phyloP scores from a whole-genome alignment of 2,329 filamentous ascomycete species.

The Fusarium brevicatenulatum region DNA sequence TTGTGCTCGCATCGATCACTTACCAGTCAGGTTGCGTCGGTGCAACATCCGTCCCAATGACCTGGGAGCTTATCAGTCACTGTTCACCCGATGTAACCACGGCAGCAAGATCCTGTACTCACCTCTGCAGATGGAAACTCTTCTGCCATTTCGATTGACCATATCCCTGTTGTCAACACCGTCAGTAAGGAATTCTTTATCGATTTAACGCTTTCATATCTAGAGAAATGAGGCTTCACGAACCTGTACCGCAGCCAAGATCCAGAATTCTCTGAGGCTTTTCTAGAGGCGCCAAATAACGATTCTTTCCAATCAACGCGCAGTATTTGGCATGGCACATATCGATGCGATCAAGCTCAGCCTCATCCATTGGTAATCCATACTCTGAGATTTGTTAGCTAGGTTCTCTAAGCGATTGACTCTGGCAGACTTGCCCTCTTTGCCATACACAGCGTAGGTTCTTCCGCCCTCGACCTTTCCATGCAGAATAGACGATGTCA shows the following conservation, averaged over 20 bases:
- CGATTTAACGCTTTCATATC: no score
- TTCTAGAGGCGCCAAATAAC: constrained; percentile 38
- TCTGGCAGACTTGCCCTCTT: constrained; percentile 36
- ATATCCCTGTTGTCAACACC: constrained; percentile 32
- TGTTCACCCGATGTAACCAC: not conserved
- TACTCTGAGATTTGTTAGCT: constrained; percentile 46
- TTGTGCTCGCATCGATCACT: not conserved
- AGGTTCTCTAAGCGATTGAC: no score
- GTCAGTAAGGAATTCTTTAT: not conserved
- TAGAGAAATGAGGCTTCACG: not conserved
- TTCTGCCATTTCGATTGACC: constrained; percentile 53
- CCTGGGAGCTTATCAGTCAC: constrained; percentile 7
- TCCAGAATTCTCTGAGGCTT: constrained; percentile 45
- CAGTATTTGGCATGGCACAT: constrained; percentile 52
- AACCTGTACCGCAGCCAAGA: constrained; percentile 47
- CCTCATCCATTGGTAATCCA: constrained; percentile 54
- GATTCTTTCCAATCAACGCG: constrained; percentile 43
- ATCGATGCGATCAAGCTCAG: constrained; percentile 54
- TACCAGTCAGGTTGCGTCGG: constrained; percentile 37
- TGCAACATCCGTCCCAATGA: constrained; percentile 37
- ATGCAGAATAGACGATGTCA: constrained; percentile 43
- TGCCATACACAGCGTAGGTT: constrained; percentile 50
- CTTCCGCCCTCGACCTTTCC: constrained; percentile 46
- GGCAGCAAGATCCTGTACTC: not conserved
- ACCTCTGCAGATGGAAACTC: constrained; percentile 31